Evolutionary conservation across 2,329 filamentous ascomycete species (phyloP).

Genomic region (Alternaria brassicicola): DNA sequence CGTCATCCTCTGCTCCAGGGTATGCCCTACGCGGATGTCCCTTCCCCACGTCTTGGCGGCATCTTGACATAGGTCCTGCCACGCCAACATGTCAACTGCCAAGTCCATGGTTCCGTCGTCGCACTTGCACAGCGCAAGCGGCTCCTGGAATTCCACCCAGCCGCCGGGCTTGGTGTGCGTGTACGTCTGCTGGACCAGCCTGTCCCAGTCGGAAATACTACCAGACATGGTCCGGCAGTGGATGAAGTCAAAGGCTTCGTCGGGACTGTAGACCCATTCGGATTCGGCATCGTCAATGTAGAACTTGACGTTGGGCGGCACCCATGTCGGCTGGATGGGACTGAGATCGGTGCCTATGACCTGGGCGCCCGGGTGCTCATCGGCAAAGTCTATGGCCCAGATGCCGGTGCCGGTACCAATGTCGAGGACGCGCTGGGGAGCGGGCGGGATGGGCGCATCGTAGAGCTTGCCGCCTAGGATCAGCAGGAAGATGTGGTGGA

Average conservation of each 20-base stretch:
- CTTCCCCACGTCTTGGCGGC: slow-evolving; percentile 36
- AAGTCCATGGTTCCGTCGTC: slow-evolving; percentile 40
- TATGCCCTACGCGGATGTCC: slow-evolving; percentile 31
- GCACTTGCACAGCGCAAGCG: slow-evolving; percentile 39
- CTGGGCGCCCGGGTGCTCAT: slow-evolving; percentile 42
- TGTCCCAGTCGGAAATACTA: slow-evolving; percentile 44
- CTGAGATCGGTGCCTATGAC: slow-evolving; percentile 47
- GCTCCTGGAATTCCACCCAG: slow-evolving; percentile 48
- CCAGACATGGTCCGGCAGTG: slow-evolving; percentile 42
- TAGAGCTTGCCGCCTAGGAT: slow-evolving; percentile 47
- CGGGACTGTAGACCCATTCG: slow-evolving; percentile 45
- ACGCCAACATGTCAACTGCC: slow-evolving; percentile 31
- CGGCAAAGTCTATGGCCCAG: slow-evolving; percentile 50
- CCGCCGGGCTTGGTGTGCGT: slow-evolving; percentile 40
- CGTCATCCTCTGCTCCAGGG: slow-evolving; percentile 36
- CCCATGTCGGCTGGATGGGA: slow-evolving; percentile 49
- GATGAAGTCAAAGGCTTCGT: slow-evolving; percentile 47
- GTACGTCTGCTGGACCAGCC: slow-evolving; percentile 33
- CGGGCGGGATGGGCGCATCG: slow-evolving; percentile 35
- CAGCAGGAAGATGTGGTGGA: slow-evolving; percentile 48
- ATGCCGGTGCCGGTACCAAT: slow-evolving; percentile 52
- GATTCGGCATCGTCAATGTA: slow-evolving; percentile 52
- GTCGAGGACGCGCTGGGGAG: slow-evolving; percentile 39
- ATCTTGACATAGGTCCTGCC: slow-evolving; percentile 40
- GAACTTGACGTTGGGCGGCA: slow-evolving; percentile 50